A percentile compares a stretch with the other conserved stretches of the same genome.
phyloP scores from a whole-genome alignment of 2,329 filamentous ascomycete genomes.

The Talaromyces sp. region DNA sequence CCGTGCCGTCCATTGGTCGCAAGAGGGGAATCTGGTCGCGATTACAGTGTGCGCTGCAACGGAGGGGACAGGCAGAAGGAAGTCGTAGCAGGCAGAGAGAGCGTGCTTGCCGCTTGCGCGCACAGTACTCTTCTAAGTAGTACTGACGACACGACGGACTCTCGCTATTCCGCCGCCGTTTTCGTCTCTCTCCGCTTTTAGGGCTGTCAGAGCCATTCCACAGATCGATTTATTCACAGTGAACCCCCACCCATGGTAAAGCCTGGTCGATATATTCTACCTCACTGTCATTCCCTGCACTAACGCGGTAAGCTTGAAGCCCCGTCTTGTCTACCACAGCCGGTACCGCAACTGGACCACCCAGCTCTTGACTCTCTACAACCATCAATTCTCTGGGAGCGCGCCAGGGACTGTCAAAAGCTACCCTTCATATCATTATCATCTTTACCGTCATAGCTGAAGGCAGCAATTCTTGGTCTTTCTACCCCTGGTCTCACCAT shows the following conservation, averaged over 20 bases:
- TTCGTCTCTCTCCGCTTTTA: conserved; percentile 20
- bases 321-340: neutral
- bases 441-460: neutral
- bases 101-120: conserved; percentile 25
- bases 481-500: conserved; percentile 11
- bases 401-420: conserved; percentile 8
- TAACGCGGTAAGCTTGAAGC: conserved; percentile 12
- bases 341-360: neutral
- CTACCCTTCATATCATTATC: neutral
- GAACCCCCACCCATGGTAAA: conserved; percentile 18
- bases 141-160: conserved; percentile 27
- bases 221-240: conserved; percentile 8
- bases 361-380: conserved; percentile 2
- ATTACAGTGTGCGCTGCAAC: neutral
- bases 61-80: conserved; percentile 20
- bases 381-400: conserved; percentile 10
- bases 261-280: conserved; percentile 14
- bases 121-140: conserved; percentile 6
- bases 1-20: neutral
- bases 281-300: conserved; percentile 14
- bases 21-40: neutral
- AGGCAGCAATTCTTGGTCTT: neutral
- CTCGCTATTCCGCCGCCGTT: conserved; percentile 19
- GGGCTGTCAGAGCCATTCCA: conserved; percentile 12
- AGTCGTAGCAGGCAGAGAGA: conserved; percentile 10